Evolutionary conservation across 495 filamentous ascomycete species (phyloP), one percentile per base, ranked within the genome.

Genomic region (Aspergillus taichungensis): DNA sequence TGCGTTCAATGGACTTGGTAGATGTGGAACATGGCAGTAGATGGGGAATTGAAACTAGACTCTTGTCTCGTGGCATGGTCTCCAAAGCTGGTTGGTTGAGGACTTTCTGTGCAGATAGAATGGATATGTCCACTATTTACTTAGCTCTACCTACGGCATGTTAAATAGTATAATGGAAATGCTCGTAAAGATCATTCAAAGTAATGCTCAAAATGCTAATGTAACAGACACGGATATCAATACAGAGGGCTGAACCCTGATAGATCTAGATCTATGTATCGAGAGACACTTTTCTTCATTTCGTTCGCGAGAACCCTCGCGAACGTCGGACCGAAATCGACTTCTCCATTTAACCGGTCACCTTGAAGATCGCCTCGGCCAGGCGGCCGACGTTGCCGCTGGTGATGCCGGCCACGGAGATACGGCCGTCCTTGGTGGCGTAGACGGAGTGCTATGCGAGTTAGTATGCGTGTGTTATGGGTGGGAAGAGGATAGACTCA

Each of bases 331-430:
- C 46, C 37, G 41, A 37, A 40, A 41, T 30, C 34, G 13, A 31
- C 42, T 36, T 13, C 18, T 24, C 18, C 14, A 38, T 67, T 70
- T 73, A 85, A 55, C 78, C 74, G 14, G 77, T 95, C 50, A 98
- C 82, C 71, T 95, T 91, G 77, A 85, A 90, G 71, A 98, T 98
- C 56, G 86, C 77, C 73, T 96, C 84, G 43, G 92, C 92, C 42
- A 98, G 83, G 54, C 90, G 81, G 71, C 87, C 82, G 50, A 96
- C 92, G 66, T 98, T 98, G 57, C 75, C 88, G 42, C 73, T 77
- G 44, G 92, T 98, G 72, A 98, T 95, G 54, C 92, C 92, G 33
- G 92, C 92, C 12, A 98, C 90, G 34, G 89, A 95, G 61, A 98
- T 98, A 67, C 92, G 82, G 54, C 92, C 92, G 67, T 98, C 91